Evolutionary conservation across 805 yeast species (phyloP).

Genomic region (Wickerhamomyces subpelliculosus): DNA sequence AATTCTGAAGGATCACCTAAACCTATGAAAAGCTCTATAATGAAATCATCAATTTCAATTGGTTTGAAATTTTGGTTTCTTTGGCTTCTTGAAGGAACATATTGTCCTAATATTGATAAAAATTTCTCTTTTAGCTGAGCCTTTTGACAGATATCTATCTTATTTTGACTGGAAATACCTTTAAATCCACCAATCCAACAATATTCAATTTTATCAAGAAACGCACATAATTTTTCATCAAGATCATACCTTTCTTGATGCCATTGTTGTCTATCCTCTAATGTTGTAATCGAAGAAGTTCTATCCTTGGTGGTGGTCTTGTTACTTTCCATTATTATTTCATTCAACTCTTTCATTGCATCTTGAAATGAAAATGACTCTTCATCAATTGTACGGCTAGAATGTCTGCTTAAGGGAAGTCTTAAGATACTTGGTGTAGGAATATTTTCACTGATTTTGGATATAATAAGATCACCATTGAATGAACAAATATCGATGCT

Average conservation of each 20-base stretch:
- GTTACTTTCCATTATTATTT: conserved; percentile 57
- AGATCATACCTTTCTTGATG: conserved; percentile 64
- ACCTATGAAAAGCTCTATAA: conserved; percentile 45
- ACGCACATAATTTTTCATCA: conserved; percentile 45
- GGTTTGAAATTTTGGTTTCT: conserved; percentile 23
- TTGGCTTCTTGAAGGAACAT: conserved; percentile 42
- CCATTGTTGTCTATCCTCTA: conserved; percentile 64
- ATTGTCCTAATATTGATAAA: conserved; percentile 32
- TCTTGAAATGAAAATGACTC: conserved; percentile 34
- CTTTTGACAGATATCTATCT: conserved; percentile 21
- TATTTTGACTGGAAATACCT: conserved; percentile 45
- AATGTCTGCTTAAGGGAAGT: conserved; percentile 51
- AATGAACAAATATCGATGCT: conserved; percentile 53
- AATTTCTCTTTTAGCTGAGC: conserved; percentile 30
- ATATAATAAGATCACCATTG: conserved; percentile 51
- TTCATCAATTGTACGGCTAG: conserved; percentile 37
- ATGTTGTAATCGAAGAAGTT: conserved; percentile 45
- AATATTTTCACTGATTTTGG: conserved; percentile 31
- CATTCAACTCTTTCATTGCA: conserved; percentile 37
- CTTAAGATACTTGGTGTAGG: conserved; percentile 40
- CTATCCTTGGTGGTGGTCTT: conserved; percentile 46
- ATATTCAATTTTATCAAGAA: conserved; percentile 53
- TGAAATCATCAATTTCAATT: conserved; percentile 31
- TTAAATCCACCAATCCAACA: conserved; percentile 76
- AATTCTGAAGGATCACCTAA: conserved; percentile 31